These are phyloP conservation scores for Mycena albidolilacea DNA, from an alignment of 768 basidiomycete species.

Conservation along the genomic window DNA sequence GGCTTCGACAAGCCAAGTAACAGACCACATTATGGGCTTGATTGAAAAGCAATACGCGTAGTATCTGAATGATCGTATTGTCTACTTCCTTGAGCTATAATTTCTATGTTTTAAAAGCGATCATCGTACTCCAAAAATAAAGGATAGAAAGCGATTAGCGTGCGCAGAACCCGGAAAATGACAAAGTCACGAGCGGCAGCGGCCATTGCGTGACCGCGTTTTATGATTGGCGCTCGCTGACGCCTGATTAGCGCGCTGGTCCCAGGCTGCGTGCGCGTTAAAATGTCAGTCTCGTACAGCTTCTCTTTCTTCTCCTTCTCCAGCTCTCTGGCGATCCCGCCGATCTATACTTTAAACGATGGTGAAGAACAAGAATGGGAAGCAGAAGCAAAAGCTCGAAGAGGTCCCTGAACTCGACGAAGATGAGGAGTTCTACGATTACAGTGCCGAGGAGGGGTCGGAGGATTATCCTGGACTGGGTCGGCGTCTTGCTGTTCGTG, in stretches of 20 bases:
- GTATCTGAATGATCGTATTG: background rate
- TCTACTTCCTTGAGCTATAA: background rate
- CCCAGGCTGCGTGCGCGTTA: slow-evolving; percentile 19
- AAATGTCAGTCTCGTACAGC: slow-evolving; percentile 15
- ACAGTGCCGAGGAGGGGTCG: slow-evolving; percentile 29
- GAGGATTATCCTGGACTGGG: slow-evolving; percentile 31
- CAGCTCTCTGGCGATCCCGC: slow-evolving; percentile 22
- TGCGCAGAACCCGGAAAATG: no score
- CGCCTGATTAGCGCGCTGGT: background rate
- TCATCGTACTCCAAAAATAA: no score
- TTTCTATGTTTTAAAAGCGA: no score
- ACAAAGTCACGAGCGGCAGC: no score
- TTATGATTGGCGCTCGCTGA: background rate
- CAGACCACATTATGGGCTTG: slow-evolving; percentile 31
- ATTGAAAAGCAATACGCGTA: slow-evolving; percentile 36
- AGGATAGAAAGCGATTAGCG: no score
- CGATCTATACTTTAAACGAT: slow-evolving; percentile 26
- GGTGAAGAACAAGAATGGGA: slow-evolving; percentile 39
- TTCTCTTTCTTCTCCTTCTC: slow-evolving; percentile 19
- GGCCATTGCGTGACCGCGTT: background rate
- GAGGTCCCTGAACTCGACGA: slow-evolving; percentile 37
- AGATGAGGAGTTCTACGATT: slow-evolving; percentile 37
- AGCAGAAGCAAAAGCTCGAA: slow-evolving; percentile 37
- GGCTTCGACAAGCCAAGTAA: slow-evolving; percentile 83
- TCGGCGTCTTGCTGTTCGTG: slow-evolving; percentile 14